These are phyloP conservation scores for Ceratobasidium theobromae DNA, from an alignment of 1,284 basidiomycete genomes.

Conservation along the genomic window DNA sequence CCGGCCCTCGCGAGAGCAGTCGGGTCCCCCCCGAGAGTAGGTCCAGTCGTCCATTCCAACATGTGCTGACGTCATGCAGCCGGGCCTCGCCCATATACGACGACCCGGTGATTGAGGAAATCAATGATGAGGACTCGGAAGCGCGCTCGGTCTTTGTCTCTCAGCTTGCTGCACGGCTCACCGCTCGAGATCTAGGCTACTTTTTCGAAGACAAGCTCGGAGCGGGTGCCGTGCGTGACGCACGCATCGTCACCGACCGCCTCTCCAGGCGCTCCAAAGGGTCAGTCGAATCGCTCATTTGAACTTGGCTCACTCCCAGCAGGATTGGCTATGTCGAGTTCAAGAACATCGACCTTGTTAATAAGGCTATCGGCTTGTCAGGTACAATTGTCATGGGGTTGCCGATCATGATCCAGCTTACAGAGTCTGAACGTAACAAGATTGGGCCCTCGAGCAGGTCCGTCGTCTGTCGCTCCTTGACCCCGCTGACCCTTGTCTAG, in stretches of 20 bases:
- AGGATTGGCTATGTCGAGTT: constrained; percentile 98
- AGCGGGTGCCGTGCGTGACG: constrained; percentile 89
- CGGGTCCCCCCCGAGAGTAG: no score
- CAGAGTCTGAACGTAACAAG: constrained; percentile 92
- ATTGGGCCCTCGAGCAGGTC: constrained; percentile 70
- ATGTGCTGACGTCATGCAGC: constrained; percentile 45
- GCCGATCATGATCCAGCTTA: constrained; percentile 93
- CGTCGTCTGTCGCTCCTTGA: constrained; percentile 58
- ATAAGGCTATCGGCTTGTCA: constrained; percentile 83
- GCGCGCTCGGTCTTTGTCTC: constrained; percentile 97
- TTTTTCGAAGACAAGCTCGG: constrained; percentile 98
- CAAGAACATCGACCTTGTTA: constrained; percentile 83
- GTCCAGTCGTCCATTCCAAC: no score
- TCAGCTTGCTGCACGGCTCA: constrained; percentile 93
- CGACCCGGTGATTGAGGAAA: constrained; percentile 55
- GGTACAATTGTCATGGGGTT: constrained; percentile 98
- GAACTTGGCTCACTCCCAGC: constrained; percentile 33
- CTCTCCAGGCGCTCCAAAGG: constrained; percentile 93
- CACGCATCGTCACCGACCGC: constrained; percentile 92
- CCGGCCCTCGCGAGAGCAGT: constrained; percentile 34
- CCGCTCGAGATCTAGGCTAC: constrained; percentile 92
- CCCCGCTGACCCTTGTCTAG: constrained; percentile 45
- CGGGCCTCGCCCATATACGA: constrained; percentile 75
- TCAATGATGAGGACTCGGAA: constrained; percentile 87
- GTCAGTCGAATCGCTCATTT: constrained; percentile 52